A percentile compares a stretch with the other conserved stretches of the same genome.
Conservation (phyloP, 2,329 filamentous ascomycete species). For the Metarhizium anisopliae region DNA sequence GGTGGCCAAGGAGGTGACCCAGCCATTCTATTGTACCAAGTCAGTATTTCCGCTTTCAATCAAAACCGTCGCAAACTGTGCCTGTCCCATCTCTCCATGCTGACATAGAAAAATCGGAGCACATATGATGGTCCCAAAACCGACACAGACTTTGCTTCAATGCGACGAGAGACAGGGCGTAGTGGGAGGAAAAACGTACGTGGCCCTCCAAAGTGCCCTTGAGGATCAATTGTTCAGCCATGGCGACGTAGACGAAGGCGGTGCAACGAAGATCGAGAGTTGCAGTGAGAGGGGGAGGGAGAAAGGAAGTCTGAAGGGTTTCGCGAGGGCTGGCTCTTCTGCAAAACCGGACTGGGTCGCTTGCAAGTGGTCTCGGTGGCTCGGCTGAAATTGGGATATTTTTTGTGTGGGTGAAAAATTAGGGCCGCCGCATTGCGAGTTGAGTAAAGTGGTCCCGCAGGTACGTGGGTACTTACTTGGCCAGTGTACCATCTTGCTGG, state of each 20-base stretch:
- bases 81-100: background rate
- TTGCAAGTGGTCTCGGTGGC: conserved; percentile 7
- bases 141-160: background rate
- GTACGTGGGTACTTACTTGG: background rate
- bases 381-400: conserved; percentile 31
- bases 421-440: conserved; percentile 27
- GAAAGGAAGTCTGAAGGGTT: conserved; percentile 20
- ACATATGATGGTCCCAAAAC: background rate
- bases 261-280: conserved; percentile 22
- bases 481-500: conserved; percentile 9
- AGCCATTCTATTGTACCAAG: conserved; percentile 60
- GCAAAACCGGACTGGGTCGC: conserved; percentile 14
- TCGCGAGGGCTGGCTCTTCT: conserved; percentile 17
- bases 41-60: conserved; percentile 13
- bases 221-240: conserved; percentile 92
- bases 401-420: conserved; percentile 45
- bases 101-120: background rate
- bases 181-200: conserved; percentile 41
- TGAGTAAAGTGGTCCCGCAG: background rate
- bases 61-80: background rate
- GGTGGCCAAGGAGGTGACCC: conserved; percentile 97
- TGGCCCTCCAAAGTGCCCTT: conserved; percentile 98
- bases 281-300: conserved; percentile 25
- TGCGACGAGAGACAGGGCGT: background rate
- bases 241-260: conserved; percentile 42